Percentiles rank a stretch among this genome's conserved stretches.
phyloP scores from a whole-genome alignment of 352 stramenopile species.

The Pythium phragmiticola region DNA sequence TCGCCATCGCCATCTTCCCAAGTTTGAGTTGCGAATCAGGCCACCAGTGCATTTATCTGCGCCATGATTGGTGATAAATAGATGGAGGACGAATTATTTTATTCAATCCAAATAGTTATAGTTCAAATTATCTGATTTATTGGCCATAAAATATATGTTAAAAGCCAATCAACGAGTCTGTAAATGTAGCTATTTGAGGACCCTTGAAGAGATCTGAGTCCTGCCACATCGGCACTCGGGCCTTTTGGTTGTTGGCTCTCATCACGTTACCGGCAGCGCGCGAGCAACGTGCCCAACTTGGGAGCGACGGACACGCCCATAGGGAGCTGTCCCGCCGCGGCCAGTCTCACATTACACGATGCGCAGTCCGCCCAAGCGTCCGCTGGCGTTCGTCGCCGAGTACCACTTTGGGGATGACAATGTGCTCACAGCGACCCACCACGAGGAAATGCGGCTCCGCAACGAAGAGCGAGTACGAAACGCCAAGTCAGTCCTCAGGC shows the following conservation, averaged over 20 bases:
- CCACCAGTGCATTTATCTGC: background rate
- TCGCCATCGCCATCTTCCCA: slow-evolving; percentile 14
- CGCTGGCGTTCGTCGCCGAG: slow-evolving; percentile 55
- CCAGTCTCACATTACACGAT: slow-evolving; percentile 25
- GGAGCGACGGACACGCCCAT: too few species aligned
- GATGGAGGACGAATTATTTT: background rate
- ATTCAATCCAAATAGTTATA: background rate
- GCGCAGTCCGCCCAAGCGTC: slow-evolving; percentile 42
- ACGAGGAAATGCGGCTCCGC: slow-evolving; percentile 45
- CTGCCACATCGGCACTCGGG: background rate
- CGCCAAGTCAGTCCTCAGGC: slow-evolving; percentile 39
- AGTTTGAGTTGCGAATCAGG: background rate
- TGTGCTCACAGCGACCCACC: slow-evolving; percentile 47
- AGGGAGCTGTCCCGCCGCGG: background rate
- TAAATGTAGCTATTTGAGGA: slow-evolving; percentile 25
- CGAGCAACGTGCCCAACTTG: too few species aligned
- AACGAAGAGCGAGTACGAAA: slow-evolving; percentile 49
- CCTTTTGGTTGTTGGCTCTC: background rate
- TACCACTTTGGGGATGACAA: slow-evolving; percentile 70
- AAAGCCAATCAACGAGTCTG: background rate
- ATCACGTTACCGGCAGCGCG: too few species aligned
- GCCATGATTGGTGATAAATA: background rate
- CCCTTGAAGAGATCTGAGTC: background rate
- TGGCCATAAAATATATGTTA: slow-evolving; percentile 2
- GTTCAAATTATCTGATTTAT: background rate